Evolutionary conservation across 306 rosid species (phyloP), one percentile per base, ranked within the genome.

Genomic region (Betula pendula): DNA sequence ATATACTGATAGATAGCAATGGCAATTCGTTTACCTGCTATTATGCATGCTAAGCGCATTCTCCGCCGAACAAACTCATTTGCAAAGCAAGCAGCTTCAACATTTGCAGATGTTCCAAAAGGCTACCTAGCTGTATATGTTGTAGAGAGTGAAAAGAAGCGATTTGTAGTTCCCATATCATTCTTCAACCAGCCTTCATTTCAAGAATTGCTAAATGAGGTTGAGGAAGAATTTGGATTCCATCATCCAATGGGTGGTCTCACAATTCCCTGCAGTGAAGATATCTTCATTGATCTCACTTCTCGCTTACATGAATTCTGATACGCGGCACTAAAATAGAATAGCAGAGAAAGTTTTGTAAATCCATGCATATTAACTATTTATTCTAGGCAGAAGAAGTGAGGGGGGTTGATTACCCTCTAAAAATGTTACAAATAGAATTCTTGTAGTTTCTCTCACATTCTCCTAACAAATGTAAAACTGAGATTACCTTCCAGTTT

Each of bases 181-280:
- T 82, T 47, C 73, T 70, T 85, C 79, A 87, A 70, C 44, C 79
- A 82, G 48, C 74, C 89, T 71, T 45, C 78, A 38, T 88, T 87
- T 69, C 84, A 80, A 60, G 77, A 85, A 3, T 68, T 84, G 40
- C 47, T 82, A 35, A 80, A 16, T 44, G 50, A 79, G 48, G 87
- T 77, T 0, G 78, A 82, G 35, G 88, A 87, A 84, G 89, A 87
- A 67, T 81, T 81, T 6, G 87, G 88, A 45, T 87, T 75, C 51
- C 75, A 85, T 40, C 91, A 86, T 86, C 87, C 88, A 16, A 76
- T 80, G 85, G 85, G 90, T 29, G 91, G 93, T 47, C 80, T 86
- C 29, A 86, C 88, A 73, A 80, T 80, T 72, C 88, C 87, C 40
- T 85, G 87, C 77, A 68, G 72, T 2, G 85, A 87, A 72, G 87